Base-by-base conservation (phyloP, 805 yeast species). In the Wickerhamomyces alni region DNA sequence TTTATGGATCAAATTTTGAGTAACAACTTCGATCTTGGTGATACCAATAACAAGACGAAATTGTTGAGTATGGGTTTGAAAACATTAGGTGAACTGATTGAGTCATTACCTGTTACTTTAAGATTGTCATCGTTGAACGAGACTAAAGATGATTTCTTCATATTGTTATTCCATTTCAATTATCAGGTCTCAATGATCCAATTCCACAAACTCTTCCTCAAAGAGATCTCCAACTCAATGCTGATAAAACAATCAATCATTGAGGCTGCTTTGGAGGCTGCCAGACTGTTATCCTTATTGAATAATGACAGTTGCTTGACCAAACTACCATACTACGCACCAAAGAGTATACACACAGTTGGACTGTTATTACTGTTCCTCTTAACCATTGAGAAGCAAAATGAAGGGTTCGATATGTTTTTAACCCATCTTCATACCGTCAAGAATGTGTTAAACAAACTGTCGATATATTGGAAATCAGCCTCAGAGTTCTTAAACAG, bases 1-100 rank as follows among this genome's bases (percentile, higher is more conserved):
- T 61, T 58, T 35, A 47, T 54, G 24, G 67, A 62, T 44, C 66
- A 62, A 40, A 60, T 62, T 4, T 51, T 54, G 27, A 58, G 65
- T 0, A 49, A 50, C 13, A 52, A 51, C 26, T 55, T 57, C 35
- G 66, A 62, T 38, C 33, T 60, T 28, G 66, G 66, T 8, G 67
- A 61, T 38, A 55, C 59, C 1, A 54, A 47, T 26, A 55, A 59
- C 36, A 39, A 55, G 27, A 16, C 39, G 18, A 58, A 48, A 17
- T 39, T 61, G 8, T 33, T 59, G 18, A 35, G 38, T 5, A 49
- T 60, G 19, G 64, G 56, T 1, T 44, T 51, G 30, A 49, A 43
- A 17, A 44, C 58, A 1, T 36, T 60, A 7, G 30, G 42, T 4
- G 59, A 60, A 17, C 30, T 62, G 36, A 44, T 41, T 12, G 35